Base-by-base conservation (phyloP, 176 grass and related monocot species). In the Aegilops tauschii region DNA sequence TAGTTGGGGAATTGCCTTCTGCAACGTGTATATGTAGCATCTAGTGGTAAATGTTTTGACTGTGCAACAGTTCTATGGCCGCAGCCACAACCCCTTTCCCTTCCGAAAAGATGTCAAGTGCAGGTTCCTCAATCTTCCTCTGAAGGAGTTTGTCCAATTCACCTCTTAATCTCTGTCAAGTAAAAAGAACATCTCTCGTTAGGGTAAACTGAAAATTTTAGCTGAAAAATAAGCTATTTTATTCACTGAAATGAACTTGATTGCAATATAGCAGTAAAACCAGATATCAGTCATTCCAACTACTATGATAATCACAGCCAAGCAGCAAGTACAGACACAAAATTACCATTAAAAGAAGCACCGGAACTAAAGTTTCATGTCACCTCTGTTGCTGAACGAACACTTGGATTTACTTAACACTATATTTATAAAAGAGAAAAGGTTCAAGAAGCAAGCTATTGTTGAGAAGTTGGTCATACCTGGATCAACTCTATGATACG, bases 61-160 rank as follows among this genome's bases (percentile, higher is more conserved):
- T 95, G 77, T 98, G 93, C 80, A 98, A 83, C 67, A 98, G 80
- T 85, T 98, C 96, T 64, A 98, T 85, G 80, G 93, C 96, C 81
- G 96, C 96, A 32, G 82, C 86, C 40, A 98, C 96, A 47, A 98
- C 96, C 54, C 86, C 88, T 79, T 82, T 92, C 72, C 93, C 93
- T 90, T 98, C 92, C 0, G 88, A 88, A 73, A 90, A 91, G 28
- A 96, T 87, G 79, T 98, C 96, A 8, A 96, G 79, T 31, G 73
- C 82, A 52, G 96, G 96, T 21, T 94, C 93, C 73, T 95, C 92
- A 17, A 98, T 98, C 89, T 95, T 98, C 58, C 88, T 92, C 68
- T 92, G 90, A n/a, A 98, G 92, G 13, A 98, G 86, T 62, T 88
- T 92, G 80, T 98, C 96, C 76, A 98, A 65, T 75, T 95, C 92